Conservation (phyloP, 768 basidiomycete genomes). For the Hebeloma cylindrosporum region DNA sequence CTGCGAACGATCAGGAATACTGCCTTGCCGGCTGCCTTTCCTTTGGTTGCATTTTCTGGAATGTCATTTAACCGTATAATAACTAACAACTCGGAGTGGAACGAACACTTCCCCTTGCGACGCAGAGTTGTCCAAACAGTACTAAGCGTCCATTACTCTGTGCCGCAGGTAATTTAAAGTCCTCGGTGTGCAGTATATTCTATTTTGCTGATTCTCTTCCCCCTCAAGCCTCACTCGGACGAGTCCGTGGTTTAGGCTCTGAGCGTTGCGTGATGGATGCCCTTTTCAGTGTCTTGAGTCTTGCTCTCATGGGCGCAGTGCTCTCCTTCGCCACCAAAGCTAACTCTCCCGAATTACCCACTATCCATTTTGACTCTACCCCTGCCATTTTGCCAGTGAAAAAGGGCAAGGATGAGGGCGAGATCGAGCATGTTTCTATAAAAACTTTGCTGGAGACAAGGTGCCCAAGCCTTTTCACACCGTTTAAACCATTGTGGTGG, state of each 20-base stretch:
- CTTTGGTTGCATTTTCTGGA: too few relatives aligned
- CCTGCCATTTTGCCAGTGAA: conserved; percentile 37
- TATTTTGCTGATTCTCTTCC: too few relatives aligned
- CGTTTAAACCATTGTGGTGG: conserved; percentile 51
- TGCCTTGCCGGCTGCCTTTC: too few relatives aligned
- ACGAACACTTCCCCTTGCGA: too few relatives aligned
- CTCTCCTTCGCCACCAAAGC: conserved; percentile 28
- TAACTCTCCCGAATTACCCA: conserved; percentile 23
- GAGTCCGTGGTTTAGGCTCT: conserved; percentile 6
- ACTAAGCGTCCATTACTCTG: too few relatives aligned
- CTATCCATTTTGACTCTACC: conserved; percentile 40
- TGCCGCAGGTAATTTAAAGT: too few relatives aligned
- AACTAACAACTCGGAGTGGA: too few relatives aligned
- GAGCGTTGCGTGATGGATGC: conserved; percentile 17
- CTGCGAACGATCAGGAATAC: too few relatives aligned
- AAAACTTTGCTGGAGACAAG: conserved; percentile 39
- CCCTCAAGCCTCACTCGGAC: conserved; percentile 4
- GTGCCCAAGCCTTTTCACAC: conserved; percentile 42
- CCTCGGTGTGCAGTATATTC: too few relatives aligned
- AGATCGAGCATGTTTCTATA: conserved; percentile 38
- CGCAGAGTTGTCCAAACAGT: too few relatives aligned
- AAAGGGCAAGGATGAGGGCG: conserved; percentile 29
- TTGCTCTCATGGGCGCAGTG: conserved; percentile 36
- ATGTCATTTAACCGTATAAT: too few relatives aligned
- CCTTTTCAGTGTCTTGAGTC: conserved; percentile 29